phyloP scores from a whole-genome alignment of 2,329 filamentous ascomycete genomes.

The Penicillium crustosum region DNA sequence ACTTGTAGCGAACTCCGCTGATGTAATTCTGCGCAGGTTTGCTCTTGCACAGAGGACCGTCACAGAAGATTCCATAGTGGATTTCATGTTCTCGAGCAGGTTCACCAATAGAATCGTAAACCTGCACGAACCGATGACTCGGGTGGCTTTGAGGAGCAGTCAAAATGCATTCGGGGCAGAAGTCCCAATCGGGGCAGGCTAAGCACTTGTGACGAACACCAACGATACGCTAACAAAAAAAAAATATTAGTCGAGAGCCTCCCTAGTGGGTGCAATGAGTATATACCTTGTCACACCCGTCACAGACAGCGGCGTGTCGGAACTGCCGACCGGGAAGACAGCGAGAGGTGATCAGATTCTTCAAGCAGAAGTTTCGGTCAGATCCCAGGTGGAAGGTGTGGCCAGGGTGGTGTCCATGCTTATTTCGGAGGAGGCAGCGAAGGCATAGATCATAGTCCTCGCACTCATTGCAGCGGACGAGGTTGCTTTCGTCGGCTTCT shows the following conservation, averaged over 20 bases:
- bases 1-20: slow-evolving; percentile 89
- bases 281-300: slow-evolving; percentile 77
- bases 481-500: slow-evolving; percentile 73
- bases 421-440: slow-evolving; percentile 69
- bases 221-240: slow-evolving; percentile 61
- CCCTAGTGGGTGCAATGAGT: slow-evolving; percentile 13
- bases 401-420: slow-evolving; percentile 87
- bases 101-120: slow-evolving; percentile 69
- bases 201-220: slow-evolving; percentile 96
- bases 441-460: slow-evolving; percentile 93
- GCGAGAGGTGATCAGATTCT: slow-evolving; percentile 62
- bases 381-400: slow-evolving; percentile 68
- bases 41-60: slow-evolving; percentile 80
- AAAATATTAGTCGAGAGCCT: background rate
- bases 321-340: slow-evolving; percentile 78
- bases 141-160: slow-evolving; percentile 70
- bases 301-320: slow-evolving; percentile 85
- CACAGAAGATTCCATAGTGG: slow-evolving; percentile 88
- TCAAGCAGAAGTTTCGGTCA: slow-evolving; percentile 57
- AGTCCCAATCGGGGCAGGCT: slow-evolving; percentile 97
- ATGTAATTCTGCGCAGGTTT: slow-evolving; percentile 59
- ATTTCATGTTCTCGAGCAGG: slow-evolving; percentile 50
- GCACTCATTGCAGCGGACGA: slow-evolving; percentile 81
- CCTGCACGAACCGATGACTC: slow-evolving; percentile 80
- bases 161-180: slow-evolving; percentile 73